Conservation (phyloP, 2,329 filamentous ascomycete genomes). For the Pyrenophora tritici-repentis region DNA sequence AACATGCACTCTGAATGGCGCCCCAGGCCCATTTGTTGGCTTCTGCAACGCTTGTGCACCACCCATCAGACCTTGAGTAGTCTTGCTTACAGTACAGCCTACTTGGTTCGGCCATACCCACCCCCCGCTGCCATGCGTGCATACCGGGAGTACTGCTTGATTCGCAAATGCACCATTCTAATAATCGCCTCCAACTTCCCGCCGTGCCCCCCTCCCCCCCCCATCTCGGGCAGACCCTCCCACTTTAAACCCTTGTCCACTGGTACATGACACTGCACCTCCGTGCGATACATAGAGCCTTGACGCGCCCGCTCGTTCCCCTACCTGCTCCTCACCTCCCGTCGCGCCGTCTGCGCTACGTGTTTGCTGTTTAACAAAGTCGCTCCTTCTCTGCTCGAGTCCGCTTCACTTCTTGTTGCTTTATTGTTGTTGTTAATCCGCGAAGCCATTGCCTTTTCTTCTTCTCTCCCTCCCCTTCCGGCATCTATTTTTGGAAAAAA, state of each 20-base stretch:
- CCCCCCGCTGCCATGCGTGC: background rate
- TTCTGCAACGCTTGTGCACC: constrained; percentile 9
- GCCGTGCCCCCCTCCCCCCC: constrained; percentile 1
- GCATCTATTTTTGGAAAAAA: constrained; percentile 6
- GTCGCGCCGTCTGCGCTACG: constrained; percentile 13
- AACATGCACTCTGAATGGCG: no score
- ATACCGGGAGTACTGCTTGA: constrained; percentile 14
- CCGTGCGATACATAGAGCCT: constrained; percentile 12
- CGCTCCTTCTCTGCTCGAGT: constrained; percentile 28
- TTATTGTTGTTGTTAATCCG: background rate
- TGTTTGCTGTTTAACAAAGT: constrained; percentile 31
- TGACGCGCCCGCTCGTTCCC: constrained; percentile 7
- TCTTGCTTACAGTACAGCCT: no score
- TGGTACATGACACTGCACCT: constrained; percentile 6
- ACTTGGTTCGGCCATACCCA: no score
- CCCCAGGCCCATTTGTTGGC: constrained; percentile 2
- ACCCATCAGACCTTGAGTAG: constrained; percentile 9
- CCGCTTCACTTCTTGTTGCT: constrained; percentile 15
- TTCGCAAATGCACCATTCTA: constrained; percentile 15
- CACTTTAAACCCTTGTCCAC: constrained; percentile 12
- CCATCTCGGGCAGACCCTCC: constrained; percentile 6
- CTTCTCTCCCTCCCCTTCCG: constrained; percentile 9
- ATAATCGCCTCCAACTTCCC: constrained; percentile 10
- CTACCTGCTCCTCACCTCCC: constrained; percentile 2
- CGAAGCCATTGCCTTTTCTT: constrained; percentile 1